Base-by-base conservation (phyloP, 345 rosid genomes). In the Firmiana major region DNA sequence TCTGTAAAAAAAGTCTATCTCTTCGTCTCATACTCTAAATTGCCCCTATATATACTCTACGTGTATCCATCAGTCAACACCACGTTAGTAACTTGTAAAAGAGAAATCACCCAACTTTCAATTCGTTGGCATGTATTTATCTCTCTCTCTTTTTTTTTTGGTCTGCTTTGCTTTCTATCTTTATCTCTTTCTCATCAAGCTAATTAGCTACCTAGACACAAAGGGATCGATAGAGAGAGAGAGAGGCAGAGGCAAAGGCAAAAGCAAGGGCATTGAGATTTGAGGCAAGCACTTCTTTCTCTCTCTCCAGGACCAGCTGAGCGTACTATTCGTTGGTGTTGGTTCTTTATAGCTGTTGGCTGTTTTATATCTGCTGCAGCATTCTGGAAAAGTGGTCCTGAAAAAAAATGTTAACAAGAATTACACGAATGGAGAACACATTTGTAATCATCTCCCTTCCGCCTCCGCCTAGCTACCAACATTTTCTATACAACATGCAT, bases 1-100 rank as follows among this genome's bases (percentile, higher is more conserved):
- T 38, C 42, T 17, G n/a, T 63, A 5, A 63, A 10, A 63, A 28
- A 38, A 65, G 19, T 24, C 66, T 11, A 13, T 63, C 49, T 71
- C 51, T 74, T 74, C 12, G 62, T 65, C 63, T 38, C 21, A 64
- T 57, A 71, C 71, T 58, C 57, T 42, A 53, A 49, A 54, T 78
- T 71, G 77, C 81, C 22, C 59, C 22, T 0, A 51, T 48, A 13
- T 51, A 16, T 7, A 63, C 28, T 40, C 69, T 67, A 62, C 58
- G 43, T 6, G 57, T 0, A 54, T 54, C 10, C 59, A 54, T 54
- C 24, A 54, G 59, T 54, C 24, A 19, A 54, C 59, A 19, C 59
- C 10, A 54, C 4, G 9, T 54, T 54, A 54, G 24, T 19, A 54
- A 54, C 59, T 54, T 54, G 24, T 7, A 54, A 54, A 54, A 54